Base-by-base conservation (phyloP, 495 filamentous ascomycete species). In the Rhypophila decipiens region DNA sequence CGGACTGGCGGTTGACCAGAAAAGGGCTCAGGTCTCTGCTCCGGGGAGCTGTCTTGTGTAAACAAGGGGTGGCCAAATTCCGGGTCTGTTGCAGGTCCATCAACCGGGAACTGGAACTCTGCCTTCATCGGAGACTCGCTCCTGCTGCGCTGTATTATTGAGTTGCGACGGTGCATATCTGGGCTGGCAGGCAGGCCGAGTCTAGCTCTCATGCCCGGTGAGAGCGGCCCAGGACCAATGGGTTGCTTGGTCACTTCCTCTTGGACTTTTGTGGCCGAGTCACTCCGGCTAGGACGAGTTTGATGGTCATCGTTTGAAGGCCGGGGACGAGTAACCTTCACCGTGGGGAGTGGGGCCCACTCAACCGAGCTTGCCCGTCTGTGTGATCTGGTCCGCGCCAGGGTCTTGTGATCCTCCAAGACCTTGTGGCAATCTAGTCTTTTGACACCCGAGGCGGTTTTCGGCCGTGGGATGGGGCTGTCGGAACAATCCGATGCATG, bases 171-270 rank as follows among this genome's bases (percentile, higher is more conserved):
- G 36, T 55, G 46, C 24, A 59, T 59, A 20, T 59, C 57, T 0
- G 57, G 57, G 38, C 53, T 59, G 3, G 46, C 41, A 2, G 57
- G 57, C 22, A 59, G 39, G 0, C 56, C 52, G 2, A 59, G 17
- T 15, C 39, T 36, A 7, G 22, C 21, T 39, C 7, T 39, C 15
- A n/a, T n/a, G 20, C 39, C 21, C 13, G 20, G 39, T 24, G 1
- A n/a, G 20, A 5, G 20, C 10, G 1, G 19, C 27, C n/a, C n/a
- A n/a, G n/a, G n/a, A n/a, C n/a, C n/a, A n/a, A n/a, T n/a, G n/a
- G n/a, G n/a, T n/a, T n/a, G n/a, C n/a, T n/a, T n/a, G n/a, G n/a
- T n/a, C n/a, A n/a, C n/a, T n/a, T n/a, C n/a, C n/a, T n/a, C n/a
- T n/a, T n/a, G n/a, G 39, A 4, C 21, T 10, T 10, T 13, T n/a